Evolutionary conservation across 306 rosid genomes (phyloP).

Genomic region (Lablab purpureus): DNA sequence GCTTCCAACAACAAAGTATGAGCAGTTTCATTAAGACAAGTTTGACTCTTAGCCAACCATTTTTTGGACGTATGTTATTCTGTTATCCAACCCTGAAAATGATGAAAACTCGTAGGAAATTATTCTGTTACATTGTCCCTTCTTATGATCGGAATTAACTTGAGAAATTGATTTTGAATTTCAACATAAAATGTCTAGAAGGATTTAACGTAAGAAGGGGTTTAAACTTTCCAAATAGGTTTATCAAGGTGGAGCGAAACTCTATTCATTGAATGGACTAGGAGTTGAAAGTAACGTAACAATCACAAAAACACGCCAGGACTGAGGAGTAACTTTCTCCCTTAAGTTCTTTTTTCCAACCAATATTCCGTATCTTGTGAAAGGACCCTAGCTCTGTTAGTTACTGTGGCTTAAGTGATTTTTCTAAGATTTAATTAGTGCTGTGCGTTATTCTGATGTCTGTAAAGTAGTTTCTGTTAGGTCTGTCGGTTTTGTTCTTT

Average conservation of each 20-base stretch:
- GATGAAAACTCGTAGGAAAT: neutral
- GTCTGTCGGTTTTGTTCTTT: conserved; percentile 14
- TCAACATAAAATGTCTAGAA: neutral
- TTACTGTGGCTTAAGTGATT: neutral
- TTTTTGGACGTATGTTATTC: neutral
- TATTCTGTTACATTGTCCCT: neutral
- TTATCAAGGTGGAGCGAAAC: neutral
- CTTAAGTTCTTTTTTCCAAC: neutral
- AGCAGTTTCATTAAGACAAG: neutral
- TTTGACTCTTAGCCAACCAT: neutral
- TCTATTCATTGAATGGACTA: neutral
- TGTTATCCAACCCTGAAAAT: too few species aligned
- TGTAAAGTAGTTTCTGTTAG: neutral
- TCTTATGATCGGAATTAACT: neutral
- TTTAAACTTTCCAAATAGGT: neutral
- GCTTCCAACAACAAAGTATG: neutral
- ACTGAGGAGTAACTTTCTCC: conserved; percentile 19
- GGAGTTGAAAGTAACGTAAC: neutral
- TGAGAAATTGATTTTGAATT: neutral
- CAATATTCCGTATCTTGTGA: neutral
- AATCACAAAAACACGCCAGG: neutral
- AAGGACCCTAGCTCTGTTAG: neutral
- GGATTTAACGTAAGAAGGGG: neutral
- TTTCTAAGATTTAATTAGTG: conserved; percentile 1
- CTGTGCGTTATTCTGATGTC: conserved; percentile 4